Base-by-base conservation (phyloP, 106 monocot genomes). In the Platanthera guangdongensis region DNA sequence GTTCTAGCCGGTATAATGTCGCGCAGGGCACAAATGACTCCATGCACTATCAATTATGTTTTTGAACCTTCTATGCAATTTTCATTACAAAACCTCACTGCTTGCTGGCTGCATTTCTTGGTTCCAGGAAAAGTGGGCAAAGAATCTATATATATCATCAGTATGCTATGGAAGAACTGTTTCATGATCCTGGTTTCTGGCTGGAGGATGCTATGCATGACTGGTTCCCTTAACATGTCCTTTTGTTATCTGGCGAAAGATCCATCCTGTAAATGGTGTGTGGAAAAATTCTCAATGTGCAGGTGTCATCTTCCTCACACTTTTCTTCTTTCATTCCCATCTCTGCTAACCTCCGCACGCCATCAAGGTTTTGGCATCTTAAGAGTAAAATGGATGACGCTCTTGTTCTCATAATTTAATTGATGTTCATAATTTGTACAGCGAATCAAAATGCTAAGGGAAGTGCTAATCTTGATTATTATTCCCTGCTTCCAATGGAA, bases 61-160 rank as follows among this genome's bases (percentile, higher is more conserved):
- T 39, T 39, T 39, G 39, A 39, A 39, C 39, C 3, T 39, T 39
- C 1, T 39, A 39, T 39, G 39, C 39, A 39, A 39, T 39, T 1
- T 39, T 39, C 39, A 39, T 39, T 39, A 39, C 39, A 39, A 39
- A 39, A 39, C 39, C 39, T 3, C 39, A 47, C 71, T 57, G 45
- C 14, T 53, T 19, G 4, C 8, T 47, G n/a, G 13, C 45, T 60
- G 15, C 0, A 39, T 19, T 51, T 12, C 21, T 25, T 65, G 14
- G 45, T 90, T 85, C 39, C 88, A 94, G 94, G 94, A 91, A 51
- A 94, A 94, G 52, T 94, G 94, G 94, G 88, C 85, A 0, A 94
- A 91, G 80, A 94, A 94, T 84, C 85, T 94, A 13, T 94, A 94
- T 52, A 70, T 94, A 55, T 88, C 90, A 68, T 94, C 94, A 55